Evolutionary conservation across 768 basidiomycete genomes (phyloP).

Genomic region (Mycena capillaripes): DNA sequence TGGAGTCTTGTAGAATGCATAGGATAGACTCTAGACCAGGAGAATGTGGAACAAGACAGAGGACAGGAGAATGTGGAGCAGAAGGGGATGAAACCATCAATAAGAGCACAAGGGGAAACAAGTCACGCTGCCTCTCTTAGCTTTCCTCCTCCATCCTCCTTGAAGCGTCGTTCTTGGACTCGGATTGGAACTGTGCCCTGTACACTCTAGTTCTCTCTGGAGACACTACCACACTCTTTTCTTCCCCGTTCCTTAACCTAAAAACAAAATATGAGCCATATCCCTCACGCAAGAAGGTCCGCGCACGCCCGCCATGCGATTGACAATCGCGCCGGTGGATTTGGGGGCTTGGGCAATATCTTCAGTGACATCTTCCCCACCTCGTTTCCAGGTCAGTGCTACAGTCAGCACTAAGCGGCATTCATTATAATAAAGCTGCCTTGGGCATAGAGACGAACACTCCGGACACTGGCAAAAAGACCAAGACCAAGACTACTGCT

Average conservation of each 20-base stretch:
- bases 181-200: conserved; percentile 3
- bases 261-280: conserved; percentile 27
- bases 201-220: conserved; percentile 20
- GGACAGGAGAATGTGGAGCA: no score
- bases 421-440: no score
- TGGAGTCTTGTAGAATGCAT: no score
- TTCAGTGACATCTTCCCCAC: neutral
- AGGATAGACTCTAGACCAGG: no score
- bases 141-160: neutral
- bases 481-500: neutral
- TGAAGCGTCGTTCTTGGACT: conserved; percentile 1
- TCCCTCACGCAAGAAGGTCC: neutral
- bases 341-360: neutral
- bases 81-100: neutral
- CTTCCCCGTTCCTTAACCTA: conserved; percentile 14
- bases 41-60: no score
- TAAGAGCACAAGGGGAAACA: neutral
- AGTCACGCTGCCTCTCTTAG: neutral
- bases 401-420: no score
- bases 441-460: no score
- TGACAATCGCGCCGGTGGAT: conserved; percentile 25
- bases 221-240: conserved; percentile 35
- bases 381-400: neutral
- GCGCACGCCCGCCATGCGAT: conserved; percentile 35
- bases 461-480: no score